phyloP scores from a whole-genome alignment of 2,329 filamentous ascomycete species.

The Sporothrix globosa region DNA sequence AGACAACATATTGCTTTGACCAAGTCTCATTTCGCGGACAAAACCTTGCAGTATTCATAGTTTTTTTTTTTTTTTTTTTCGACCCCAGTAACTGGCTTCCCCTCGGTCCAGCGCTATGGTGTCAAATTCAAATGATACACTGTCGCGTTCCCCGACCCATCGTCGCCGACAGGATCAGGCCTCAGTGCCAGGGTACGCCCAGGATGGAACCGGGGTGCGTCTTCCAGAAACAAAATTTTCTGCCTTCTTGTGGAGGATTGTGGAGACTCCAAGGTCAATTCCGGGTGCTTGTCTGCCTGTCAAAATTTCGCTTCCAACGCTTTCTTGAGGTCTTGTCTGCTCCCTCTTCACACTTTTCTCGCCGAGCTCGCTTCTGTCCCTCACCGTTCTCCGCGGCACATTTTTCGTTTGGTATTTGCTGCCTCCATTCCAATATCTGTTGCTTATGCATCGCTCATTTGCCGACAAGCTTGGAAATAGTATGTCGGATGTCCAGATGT shows the following conservation, averaged over 20 bases:
- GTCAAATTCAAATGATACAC: not conserved
- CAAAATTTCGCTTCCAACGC: slow-evolving; percentile 20
- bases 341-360: not conserved
- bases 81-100: not conserved
- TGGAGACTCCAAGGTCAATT: not conserved
- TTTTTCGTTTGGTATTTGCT: too few species aligned
- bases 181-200: not conserved
- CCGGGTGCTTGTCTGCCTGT: not conserved
- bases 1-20: not conserved
- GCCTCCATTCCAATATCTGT: too few species aligned
- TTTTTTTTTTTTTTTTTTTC: not conserved
- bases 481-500: too few species aligned
- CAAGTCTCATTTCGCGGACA: slow-evolving; percentile 23
- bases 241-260: slow-evolving; percentile 6
- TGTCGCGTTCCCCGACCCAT: slow-evolving; percentile 1
- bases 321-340: not conserved
- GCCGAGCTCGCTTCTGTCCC: too few species aligned
- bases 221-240: slow-evolving; percentile 12
- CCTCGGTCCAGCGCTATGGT: not conserved
- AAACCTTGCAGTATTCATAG: not conserved
- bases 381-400: too few species aligned
- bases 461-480: too few species aligned
- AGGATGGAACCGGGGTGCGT: slow-evolving; percentile 8
- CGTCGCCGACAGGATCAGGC: not conserved
- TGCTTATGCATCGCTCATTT: too few species aligned